A percentile compares a stretch with the other conserved stretches of the same genome.
These are phyloP conservation scores for Condylostoma magnum DNA, from an alignment of 169 alveolate species.

Conservation along the genomic window DNA sequence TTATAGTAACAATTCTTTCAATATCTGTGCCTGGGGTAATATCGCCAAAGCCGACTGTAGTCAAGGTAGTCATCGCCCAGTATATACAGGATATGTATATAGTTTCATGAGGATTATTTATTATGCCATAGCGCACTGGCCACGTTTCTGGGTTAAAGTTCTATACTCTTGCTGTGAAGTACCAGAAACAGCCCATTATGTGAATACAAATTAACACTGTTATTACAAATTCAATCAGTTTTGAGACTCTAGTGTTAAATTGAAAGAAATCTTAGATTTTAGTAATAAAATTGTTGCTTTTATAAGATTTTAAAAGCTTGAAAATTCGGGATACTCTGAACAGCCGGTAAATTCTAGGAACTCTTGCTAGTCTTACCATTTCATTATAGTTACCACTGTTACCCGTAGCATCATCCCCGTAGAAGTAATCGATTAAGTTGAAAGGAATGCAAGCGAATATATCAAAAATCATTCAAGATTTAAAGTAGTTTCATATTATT, in stretches of 20 bases:
- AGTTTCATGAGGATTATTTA: constrained; percentile 20
- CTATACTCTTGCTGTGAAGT: constrained; percentile 47
- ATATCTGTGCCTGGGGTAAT: constrained; percentile 48
- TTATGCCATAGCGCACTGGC: constrained; percentile 47
- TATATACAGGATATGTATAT: constrained; percentile 54
- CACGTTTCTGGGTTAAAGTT: constrained; percentile 66
- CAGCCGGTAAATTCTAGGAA: constrained; percentile 46
- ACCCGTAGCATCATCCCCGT: not conserved
- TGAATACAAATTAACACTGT: constrained; percentile 50
- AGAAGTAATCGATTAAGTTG: not conserved
- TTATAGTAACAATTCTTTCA: constrained; percentile 49
- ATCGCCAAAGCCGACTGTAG: constrained; percentile 78
- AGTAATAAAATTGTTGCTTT: not conserved
- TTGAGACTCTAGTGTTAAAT: constrained; percentile 43
- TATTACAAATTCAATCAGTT: constrained; percentile 40
- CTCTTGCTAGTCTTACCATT: constrained; percentile 37
- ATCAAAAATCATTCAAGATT: constrained; percentile 46
- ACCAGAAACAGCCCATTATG: constrained; percentile 67
- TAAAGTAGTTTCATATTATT: constrained; percentile 33
- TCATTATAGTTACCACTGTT: constrained; percentile 7
- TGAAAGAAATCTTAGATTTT: constrained; percentile 27
- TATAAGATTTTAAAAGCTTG: not conserved
- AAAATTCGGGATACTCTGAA: not conserved
- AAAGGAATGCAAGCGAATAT: constrained; percentile 48
- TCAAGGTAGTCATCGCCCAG: constrained; percentile 59